Percentiles rank a stretch among this genome's conserved stretches.
phyloP scores from a whole-genome alignment of 1,139 yeast species.

The Kurtzmaniella quercitrusa region DNA sequence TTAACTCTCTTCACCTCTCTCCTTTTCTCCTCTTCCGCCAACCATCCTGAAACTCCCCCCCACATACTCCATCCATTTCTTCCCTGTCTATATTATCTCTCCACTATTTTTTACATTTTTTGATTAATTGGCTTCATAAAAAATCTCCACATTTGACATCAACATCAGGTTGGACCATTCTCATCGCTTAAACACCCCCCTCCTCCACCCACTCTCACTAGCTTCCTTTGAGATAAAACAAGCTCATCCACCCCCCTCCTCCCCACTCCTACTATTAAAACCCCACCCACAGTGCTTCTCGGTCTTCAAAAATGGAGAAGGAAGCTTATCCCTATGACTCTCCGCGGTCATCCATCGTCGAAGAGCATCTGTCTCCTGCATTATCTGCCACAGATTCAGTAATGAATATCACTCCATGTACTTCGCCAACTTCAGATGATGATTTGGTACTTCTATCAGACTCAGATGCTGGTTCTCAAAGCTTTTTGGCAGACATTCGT shows the following conservation, averaged over 20 bases:
- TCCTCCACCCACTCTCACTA: no score
- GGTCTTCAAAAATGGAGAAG: not conserved
- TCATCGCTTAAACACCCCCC: not conserved
- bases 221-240: no score
- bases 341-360: constrained; percentile 4
- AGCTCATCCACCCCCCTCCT: no score
- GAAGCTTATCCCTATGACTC: not conserved
- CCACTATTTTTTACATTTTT: not conserved
- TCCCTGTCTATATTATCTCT: not conserved
- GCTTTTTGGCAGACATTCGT: constrained; percentile 18
- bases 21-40: no score
- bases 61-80: no score
- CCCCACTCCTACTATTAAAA: no score
- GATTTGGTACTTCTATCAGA: constrained; percentile 36
- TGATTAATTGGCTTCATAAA: not conserved
- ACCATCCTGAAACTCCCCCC: no score
- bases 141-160: not conserved
- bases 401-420: constrained; percentile 21
- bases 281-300: not conserved
- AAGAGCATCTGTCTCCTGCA: constrained; percentile 22
- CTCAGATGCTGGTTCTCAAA: constrained; percentile 36
- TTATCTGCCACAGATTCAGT: constrained; percentile 15
- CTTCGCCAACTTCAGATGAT: constrained; percentile 18
- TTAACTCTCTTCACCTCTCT: no score
- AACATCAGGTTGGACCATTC: no score